A percentile compares a stretch with the other conserved stretches of the same genome.
phyloP scores from a whole-genome alignment of 257 asterid species.

The Ilex asprella region DNA sequence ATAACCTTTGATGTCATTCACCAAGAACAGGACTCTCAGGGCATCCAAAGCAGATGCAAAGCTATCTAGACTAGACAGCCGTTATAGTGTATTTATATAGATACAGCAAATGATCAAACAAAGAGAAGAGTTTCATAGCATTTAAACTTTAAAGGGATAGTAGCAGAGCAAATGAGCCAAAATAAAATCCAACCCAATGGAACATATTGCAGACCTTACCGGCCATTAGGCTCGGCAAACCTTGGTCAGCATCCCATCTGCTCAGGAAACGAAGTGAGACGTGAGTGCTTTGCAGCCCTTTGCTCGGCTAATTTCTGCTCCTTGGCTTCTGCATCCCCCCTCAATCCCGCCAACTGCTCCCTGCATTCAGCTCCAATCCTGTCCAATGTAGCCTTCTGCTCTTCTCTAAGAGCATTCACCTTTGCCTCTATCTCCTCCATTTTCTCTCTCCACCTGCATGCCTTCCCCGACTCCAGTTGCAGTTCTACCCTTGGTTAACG shows the following conservation, averaged over 20 bases:
- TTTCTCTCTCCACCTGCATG: constrained; percentile 61
- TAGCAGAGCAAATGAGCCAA: too few species aligned
- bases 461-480: constrained; percentile 85
- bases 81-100: too few species aligned
- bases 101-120: too few species aligned
- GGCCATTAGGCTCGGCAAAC: constrained; percentile 33
- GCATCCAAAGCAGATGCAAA: too few species aligned
- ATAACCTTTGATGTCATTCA: too few species aligned
- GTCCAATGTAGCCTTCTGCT: constrained; percentile 57
- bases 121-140: too few species aligned
- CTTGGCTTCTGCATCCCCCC: constrained; percentile 81
- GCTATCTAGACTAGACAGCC: too few species aligned
- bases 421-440: constrained; percentile 77
- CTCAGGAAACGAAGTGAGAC: constrained; percentile 58
- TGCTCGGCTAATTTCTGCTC: constrained; percentile 91
- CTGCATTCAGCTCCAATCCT: constrained; percentile 67
- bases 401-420: constrained; percentile 65
- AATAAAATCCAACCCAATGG: too few species aligned
- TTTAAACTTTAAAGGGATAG: too few species aligned
- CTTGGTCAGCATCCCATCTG: constrained; percentile 55
- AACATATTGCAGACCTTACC: constrained; percentile 6
- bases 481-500: constrained; percentile 42
- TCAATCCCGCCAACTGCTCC: constrained; percentile 70
- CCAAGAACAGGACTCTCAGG: too few species aligned
- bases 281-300: constrained; percentile 74